Base-by-base conservation (phyloP, 148 eudicot genomes). In the Rhododendron ovatum region DNA sequence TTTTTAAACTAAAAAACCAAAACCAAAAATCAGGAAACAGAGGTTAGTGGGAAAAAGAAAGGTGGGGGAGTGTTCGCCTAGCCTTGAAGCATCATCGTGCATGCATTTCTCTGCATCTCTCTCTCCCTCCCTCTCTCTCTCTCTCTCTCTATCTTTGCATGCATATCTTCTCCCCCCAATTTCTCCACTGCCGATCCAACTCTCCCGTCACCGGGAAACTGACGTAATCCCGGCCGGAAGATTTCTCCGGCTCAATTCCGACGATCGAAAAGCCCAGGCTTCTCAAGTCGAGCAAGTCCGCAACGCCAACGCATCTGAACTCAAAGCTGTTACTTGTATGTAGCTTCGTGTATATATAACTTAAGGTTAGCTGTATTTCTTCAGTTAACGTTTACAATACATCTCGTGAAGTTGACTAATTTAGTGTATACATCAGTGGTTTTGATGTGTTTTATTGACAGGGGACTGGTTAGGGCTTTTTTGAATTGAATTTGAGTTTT, bases 1-100 rank as follows among this genome's bases (percentile, higher is more conserved):
- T 30, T 30, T 30, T 30, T 30, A 30, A 30, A 30, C 30, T 30
- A 30, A 51, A 51, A 11, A 11, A 13, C 17, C 51, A 48, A 48
- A 48, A 48, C 11, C 45, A 15, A 55, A 55, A 63, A 55, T 15
- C 80, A 82, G 71, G 14, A 28, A 86, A 65, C 79, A 85, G 83
- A 69, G 82, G 82, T 7, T 47, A 45, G 76, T 76, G 79, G 57
- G 77, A 53, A 83, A 80, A 39, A 61, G 45, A 71, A 71, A 48
- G 78, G 39, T 45, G 78, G 79, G 78, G 63, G 71, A 73, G 81
- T 80, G 88, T 86, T 91, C 87, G 86, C 90, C 83, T 86, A 83
- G 85, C 85, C 92, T 88, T 91, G 8, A 91, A 88, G 91, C 22
- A 55, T 55, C 51, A 83, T 91, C 92, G 91, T 91, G 93, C 93